Conservation (phyloP, 495 filamentous ascomycete genomes). For the Aspergillus conjunctus region DNA sequence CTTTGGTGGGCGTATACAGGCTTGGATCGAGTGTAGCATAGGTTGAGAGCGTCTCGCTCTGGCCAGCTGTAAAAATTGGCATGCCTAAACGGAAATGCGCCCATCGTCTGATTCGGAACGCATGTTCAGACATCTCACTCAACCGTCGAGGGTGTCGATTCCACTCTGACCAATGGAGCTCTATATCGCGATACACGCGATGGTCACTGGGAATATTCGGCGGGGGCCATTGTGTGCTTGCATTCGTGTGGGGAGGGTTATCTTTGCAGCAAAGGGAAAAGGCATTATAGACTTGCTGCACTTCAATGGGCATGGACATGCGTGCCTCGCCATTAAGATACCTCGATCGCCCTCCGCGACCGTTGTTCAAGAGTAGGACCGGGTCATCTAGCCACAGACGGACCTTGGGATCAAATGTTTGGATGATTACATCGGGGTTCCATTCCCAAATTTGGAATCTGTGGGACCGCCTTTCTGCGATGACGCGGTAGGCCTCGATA, state of each 20-base stretch:
- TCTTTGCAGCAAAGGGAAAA: slow-evolving; percentile 47
- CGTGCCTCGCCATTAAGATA: slow-evolving; percentile 44
- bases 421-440: slow-evolving; percentile 70
- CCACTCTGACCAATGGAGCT: slow-evolving; percentile 38
- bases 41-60: slow-evolving; percentile 69
- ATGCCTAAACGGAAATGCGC: slow-evolving; percentile 51
- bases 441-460: slow-evolving; percentile 62
- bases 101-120: slow-evolving; percentile 77
- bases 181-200: slow-evolving; percentile 28
- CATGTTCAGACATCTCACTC: slow-evolving; percentile 58
- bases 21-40: slow-evolving; percentile 73
- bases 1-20: slow-evolving; percentile 73
- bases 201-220: slow-evolving; percentile 61
- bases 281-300: slow-evolving; percentile 48
- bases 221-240: slow-evolving; percentile 70
- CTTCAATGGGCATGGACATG: slow-evolving; percentile 57
- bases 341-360: slow-evolving; percentile 22
- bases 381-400: slow-evolving; percentile 71
- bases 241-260: slow-evolving; percentile 34
- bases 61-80: slow-evolving; percentile 39
- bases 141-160: slow-evolving; percentile 44
- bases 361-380: slow-evolving; percentile 60
- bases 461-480: slow-evolving; percentile 58
- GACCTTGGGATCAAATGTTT: slow-evolving; percentile 69
- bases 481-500: slow-evolving; percentile 80